Base-by-base conservation (phyloP, 805 yeast species). In the Kazachstania martiniae region DNA sequence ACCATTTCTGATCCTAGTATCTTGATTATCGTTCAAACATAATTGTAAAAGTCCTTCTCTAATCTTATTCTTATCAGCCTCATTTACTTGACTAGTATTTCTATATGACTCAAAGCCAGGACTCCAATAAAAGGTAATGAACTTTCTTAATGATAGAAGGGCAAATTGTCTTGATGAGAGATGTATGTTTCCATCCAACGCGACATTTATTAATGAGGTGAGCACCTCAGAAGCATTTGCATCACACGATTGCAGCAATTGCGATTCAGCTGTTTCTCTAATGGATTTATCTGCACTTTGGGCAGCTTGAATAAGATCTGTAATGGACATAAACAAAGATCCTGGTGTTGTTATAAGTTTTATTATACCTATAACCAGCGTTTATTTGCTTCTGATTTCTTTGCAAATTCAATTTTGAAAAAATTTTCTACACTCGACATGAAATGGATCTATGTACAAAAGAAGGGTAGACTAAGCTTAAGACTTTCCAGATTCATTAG, bases 101-200 rank as follows among this genome's bases (percentile, higher is more conserved):
- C 61, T 53, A 51, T 72, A 87, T 12, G 83, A 75, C 33, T 70
- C 76, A 53, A 86, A 85, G 0, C 82, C 94, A 6, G 86, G 71
- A 12, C 86, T 74, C 97, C 97, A 87, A 46, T 70, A 74, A 43
- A 65, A 59, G 0, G 86, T 80, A 1, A 83, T 78, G 12, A 78
- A 52, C 33, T 80, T 64, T 46, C 81, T 78, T 42, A 83, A 52
- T 39, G 80, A 75, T 21, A 84, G 58, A 25, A 86, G 53, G 12
- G 80, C 68, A 27, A 80, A 64, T 51, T 80, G 94, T 43, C 80
- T 62, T 0, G 65, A 36, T 4, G 66, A 53, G 2, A 65, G 31
- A 0, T 25, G 19, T 1, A 46, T 17, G 3, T 41, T 18, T 1
- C 41, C 29, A 32, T 60, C 44, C 2, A 53, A 17, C 0, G 77